Base-by-base conservation (phyloP, 164 flowering plant species). In the Aristolochia contorta region DNA sequence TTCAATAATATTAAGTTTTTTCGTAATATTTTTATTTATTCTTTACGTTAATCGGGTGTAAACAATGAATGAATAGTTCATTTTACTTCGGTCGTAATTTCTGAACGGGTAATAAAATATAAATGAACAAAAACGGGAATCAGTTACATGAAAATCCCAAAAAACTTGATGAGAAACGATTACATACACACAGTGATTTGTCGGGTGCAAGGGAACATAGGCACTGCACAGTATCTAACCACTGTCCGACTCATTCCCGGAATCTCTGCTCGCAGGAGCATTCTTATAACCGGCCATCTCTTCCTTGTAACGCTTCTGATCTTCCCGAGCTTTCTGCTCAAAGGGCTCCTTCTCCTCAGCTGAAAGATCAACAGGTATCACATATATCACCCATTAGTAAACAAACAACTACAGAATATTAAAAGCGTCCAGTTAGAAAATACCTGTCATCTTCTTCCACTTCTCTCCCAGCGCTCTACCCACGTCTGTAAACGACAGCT, bases 361-460 rank as follows among this genome's bases (percentile, higher is more conserved):
- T 90, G 88, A 46, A 50, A 14, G 19, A 18, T 19, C 16, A 23
- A 10, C 2, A 53, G 9, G 27, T 7, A 23, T 32, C 15, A 18
- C 20, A 45, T 22, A 23, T n/a, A 55, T 14, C 20, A 27, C 12
- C 1, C 22, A 56, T 5, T 9, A 12, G 22, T 7, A 30, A 14
- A 30, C 41, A 50, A 27, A 33, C 14, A 37, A 30, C 2, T 16
- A 7, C 47, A 21, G 4, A 47, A 47, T 16, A 4, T 41, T 4
- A 61, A 22, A 14, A n/a, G 32, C 41, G 33, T 5, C 1, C 7
- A 51, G 32, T 3, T 0, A 20, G 19, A 41, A 47, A 41, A n/a
- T 72, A 82, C 98, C 89, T 70, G 96, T 65, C 91, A 93, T 76
- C 58, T 79, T 80, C 43, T 81, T 90, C 99, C 99, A 94, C 66